phyloP scores from a whole-genome alignment of 139 green algal genomes.

The Pleodorina starrii region DNA sequence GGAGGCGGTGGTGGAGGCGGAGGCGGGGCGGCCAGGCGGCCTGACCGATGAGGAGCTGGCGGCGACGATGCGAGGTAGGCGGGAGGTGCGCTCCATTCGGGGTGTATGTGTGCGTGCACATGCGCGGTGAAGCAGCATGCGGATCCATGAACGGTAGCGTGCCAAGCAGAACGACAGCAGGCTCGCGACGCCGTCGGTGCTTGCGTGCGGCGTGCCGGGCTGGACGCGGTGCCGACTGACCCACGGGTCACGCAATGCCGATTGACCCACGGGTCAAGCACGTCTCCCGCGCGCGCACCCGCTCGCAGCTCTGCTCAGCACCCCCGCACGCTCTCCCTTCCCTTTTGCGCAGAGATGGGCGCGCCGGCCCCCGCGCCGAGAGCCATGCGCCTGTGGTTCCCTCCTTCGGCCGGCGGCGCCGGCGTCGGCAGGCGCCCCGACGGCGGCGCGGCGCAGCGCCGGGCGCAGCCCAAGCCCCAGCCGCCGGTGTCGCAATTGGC shows the following conservation, averaged over 20 bases:
- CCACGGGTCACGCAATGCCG: too few species aligned
- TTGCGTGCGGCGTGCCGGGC: too few species aligned
- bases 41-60: conserved; percentile 32
- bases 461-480: background rate
- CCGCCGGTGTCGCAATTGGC: background rate
- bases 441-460: background rate
- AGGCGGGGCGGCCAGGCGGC: background rate
- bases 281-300: too few species aligned
- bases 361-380: background rate
- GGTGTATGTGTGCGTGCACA: background rate
- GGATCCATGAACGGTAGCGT: too few species aligned
- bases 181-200: too few species aligned
- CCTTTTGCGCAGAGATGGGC: background rate
- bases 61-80: conserved; percentile 1
- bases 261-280: too few species aligned
- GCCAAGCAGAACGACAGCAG: too few species aligned
- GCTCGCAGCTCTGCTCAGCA: too few species aligned
- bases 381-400: conserved; percentile 36
- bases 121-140: too few species aligned
- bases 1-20: background rate
- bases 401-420: background rate
- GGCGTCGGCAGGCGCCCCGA: background rate
- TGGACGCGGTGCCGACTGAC: too few species aligned
- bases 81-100: background rate
- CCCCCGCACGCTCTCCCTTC: too few species aligned